Evolutionary conservation across 2,329 filamentous ascomycete species (phyloP).

Genomic region (Didymosphaeria variabile): DNA sequence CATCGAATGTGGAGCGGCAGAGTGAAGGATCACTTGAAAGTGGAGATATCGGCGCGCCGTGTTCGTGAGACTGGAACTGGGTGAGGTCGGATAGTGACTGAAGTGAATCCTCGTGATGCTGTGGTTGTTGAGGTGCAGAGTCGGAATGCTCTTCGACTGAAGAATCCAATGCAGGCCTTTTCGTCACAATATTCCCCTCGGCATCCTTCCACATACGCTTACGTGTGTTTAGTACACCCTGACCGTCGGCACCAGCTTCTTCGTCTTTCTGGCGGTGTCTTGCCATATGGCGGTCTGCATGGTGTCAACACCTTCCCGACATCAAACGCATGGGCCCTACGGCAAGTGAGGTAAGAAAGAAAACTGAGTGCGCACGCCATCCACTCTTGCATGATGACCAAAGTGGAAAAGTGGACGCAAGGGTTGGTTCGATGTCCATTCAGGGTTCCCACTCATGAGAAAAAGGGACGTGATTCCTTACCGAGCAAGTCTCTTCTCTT

Average conservation of each 20-base stretch:
- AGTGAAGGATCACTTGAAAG: constrained; percentile 43
- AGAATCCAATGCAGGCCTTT: constrained; percentile 42
- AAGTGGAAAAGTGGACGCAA: constrained; percentile 22
- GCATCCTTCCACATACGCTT: constrained; percentile 66
- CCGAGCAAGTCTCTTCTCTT: constrained; percentile 68
- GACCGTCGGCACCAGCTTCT: constrained; percentile 63
- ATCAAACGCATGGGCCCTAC: constrained; percentile 13
- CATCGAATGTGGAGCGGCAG: constrained; percentile 36
- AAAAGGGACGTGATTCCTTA: constrained; percentile 42
- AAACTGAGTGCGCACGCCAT: constrained; percentile 8
- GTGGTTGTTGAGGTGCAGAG: constrained; percentile 14
- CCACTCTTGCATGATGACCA: constrained; percentile 25
- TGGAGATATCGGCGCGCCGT: constrained; percentile 45
- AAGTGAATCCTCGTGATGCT: constrained; percentile 20
- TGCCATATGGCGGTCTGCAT: constrained; percentile 65
- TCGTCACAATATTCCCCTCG: constrained; percentile 62
- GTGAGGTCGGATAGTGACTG: constrained; percentile 32
- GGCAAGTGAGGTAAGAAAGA: background rate
- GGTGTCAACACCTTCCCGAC: constrained; percentile 29
- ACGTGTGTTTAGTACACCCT: constrained; percentile 62
- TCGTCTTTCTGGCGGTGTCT: constrained; percentile 64
- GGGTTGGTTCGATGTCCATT: constrained; percentile 14
- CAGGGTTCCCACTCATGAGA: constrained; percentile 11
- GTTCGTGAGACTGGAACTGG: constrained; percentile 30
- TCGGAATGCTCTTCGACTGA: constrained; percentile 19